phyloP scores from a whole-genome alignment of 176 grass and related monocot species.

The Otatea glauca region DNA sequence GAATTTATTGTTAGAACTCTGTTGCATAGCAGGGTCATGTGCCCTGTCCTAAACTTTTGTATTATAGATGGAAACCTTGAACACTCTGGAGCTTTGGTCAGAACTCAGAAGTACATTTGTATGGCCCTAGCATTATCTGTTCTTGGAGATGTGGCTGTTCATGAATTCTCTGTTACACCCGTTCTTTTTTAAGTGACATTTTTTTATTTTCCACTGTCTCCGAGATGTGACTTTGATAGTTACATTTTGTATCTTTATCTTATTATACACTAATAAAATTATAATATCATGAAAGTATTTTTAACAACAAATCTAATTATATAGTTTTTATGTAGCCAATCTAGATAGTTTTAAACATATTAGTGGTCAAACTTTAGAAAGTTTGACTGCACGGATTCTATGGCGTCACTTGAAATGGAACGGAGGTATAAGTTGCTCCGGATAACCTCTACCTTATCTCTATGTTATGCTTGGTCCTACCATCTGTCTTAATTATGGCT shows the following conservation, averaged over 20 bases:
- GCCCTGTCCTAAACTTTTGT: background rate
- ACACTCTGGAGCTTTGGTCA: conserved; percentile 1
- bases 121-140: background rate
- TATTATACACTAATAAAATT: no score
- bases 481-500: background rate
- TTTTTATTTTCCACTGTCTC: no score
- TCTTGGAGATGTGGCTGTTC: background rate
- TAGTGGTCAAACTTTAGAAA: no score
- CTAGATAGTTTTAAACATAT: no score
- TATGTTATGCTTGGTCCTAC: background rate
- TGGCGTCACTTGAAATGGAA: no score
- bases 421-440: background rate
- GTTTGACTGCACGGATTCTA: no score
- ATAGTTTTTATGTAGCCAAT: no score
- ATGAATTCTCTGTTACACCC: background rate
- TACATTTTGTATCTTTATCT: no score
- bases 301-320: no score
- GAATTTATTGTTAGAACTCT: background rate
- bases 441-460: background rate
- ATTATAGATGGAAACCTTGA: background rate
- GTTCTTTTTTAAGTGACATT: no score
- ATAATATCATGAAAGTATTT: no score
- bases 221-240: no score
- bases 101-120: conserved; percentile 4
- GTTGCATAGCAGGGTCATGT: background rate